Evolutionary conservation across 305 asterid genomes (phyloP).

Genomic region (Monarda citriodora): DNA sequence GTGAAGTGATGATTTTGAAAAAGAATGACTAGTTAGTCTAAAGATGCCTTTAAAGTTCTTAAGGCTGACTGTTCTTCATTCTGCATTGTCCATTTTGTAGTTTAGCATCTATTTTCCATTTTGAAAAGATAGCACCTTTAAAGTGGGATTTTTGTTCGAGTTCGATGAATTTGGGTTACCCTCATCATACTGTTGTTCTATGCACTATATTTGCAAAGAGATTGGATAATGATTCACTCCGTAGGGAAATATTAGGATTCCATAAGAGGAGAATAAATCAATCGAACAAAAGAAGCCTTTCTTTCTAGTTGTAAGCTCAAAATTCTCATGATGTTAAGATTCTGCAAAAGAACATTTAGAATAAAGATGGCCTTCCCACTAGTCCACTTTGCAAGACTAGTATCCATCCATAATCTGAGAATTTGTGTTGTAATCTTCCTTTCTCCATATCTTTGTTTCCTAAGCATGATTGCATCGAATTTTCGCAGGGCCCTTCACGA

Average conservation of each 20-base stretch:
- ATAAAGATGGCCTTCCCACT: conserved; percentile 21
- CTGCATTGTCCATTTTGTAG: neutral
- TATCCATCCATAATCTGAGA: conserved; percentile 12
- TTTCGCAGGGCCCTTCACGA: conserved; percentile 92
- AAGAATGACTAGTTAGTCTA: neutral
- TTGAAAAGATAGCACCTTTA: neutral
- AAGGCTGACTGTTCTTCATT: neutral
- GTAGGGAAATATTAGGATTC: conserved; percentile 10
- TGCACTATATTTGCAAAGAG: neutral
- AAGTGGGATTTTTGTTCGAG: conserved; percentile 9
- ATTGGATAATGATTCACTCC: conserved; percentile 10
- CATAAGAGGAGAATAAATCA: conserved; percentile 12
- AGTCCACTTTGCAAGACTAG: conserved; percentile 26
- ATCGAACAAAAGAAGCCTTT: conserved; percentile 11
- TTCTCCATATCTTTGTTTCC: neutral
- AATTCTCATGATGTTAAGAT: conserved; percentile 30
- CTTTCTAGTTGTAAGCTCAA: conserved; percentile 18
- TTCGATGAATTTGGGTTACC: conserved; percentile 11
- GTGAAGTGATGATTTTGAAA: neutral
- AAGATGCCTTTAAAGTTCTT: neutral
- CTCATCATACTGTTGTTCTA: neutral
- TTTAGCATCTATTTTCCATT: conserved; percentile 13
- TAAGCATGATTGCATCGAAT: conserved; percentile 3
- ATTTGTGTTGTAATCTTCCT: neutral
- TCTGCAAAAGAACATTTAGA: conserved; percentile 18